phyloP scores from a whole-genome alignment of 495 filamentous ascomycete species.

The Penicillium herquei region DNA sequence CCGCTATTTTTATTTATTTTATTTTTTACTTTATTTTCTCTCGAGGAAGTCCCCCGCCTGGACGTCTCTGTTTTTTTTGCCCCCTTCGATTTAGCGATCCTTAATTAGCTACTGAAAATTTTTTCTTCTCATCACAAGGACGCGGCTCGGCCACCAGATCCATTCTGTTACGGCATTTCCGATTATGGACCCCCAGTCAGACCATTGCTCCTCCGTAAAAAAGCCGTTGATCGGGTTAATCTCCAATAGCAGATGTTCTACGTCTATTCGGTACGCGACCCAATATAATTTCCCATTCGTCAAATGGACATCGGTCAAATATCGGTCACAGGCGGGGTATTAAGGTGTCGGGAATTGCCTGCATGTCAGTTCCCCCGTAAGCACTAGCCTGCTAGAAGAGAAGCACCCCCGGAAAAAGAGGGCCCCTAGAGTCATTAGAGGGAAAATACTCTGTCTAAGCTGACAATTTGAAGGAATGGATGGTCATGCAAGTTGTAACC shows the following conservation, averaged over 20 bases:
- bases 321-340: constrained; percentile 4
- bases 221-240: no score
- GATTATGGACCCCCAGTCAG: not conserved
- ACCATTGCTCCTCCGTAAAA: not conserved
- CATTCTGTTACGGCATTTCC: not conserved
- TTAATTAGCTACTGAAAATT: not conserved
- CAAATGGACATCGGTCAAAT: not conserved
- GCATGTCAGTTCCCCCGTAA: not conserved
- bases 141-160: not conserved
- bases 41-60: not conserved
- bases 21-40: not conserved
- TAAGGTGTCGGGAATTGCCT: not conserved
- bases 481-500: not conserved
- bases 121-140: not conserved
- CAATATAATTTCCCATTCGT: not conserved
- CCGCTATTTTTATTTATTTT: not conserved
- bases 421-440: not conserved
- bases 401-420: constrained; percentile 5
- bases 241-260: not conserved
- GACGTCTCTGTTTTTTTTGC: not conserved
- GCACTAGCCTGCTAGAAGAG: constrained; percentile 1
- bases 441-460: not conserved
- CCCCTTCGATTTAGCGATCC: not conserved
- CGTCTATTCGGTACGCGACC: not conserved
- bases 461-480: constrained; percentile 4